phyloP scores from a whole-genome alignment of 2,329 filamentous ascomycete species.

The Penicillium sp. region DNA sequence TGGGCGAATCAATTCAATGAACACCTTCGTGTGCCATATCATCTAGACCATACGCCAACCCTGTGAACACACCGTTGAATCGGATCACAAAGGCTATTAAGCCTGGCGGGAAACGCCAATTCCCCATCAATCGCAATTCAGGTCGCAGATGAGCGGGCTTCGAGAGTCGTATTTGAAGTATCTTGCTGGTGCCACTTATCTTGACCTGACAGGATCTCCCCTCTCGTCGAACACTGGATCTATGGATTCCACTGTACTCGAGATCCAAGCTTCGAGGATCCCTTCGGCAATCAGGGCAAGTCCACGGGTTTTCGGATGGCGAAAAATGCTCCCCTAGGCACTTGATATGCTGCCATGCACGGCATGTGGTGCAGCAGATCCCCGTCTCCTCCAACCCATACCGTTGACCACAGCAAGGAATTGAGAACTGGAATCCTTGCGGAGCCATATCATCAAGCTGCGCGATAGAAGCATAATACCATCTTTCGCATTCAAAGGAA shows the following conservation, averaged over 20 bases:
- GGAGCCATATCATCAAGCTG: conserved; percentile 19
- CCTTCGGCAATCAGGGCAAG: conserved; percentile 2
- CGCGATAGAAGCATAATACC: conserved; percentile 24
- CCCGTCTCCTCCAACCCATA: conserved; percentile 10
- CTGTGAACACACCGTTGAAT: conserved; percentile 16
- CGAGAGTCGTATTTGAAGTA: conserved; percentile 17
- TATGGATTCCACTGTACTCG: background rate
- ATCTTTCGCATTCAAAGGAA: conserved; percentile 18
- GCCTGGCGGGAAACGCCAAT: conserved; percentile 10
- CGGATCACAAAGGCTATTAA: conserved; percentile 18
- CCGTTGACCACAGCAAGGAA: conserved; percentile 27
- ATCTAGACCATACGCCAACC: conserved; percentile 24
- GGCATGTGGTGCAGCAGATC: conserved; percentile 19
- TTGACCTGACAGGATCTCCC: conserved; percentile 10
- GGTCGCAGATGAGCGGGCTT: conserved; percentile 19
- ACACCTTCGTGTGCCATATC: conserved; percentile 2
- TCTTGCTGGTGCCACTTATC: conserved; percentile 6
- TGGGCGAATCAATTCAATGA: no score
- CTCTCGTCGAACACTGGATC: background rate
- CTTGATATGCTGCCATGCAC: conserved; percentile 13
- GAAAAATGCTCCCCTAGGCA: conserved; percentile 8
- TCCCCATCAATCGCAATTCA: conserved; percentile 17
- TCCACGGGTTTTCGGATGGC: conserved; percentile 8
- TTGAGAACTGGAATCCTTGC: conserved; percentile 14
- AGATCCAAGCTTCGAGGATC: background rate